Evolutionary conservation across 257 asterid genomes (phyloP), one percentile per base, ranked within the genome.

Genomic region (Echium plantagineum): DNA sequence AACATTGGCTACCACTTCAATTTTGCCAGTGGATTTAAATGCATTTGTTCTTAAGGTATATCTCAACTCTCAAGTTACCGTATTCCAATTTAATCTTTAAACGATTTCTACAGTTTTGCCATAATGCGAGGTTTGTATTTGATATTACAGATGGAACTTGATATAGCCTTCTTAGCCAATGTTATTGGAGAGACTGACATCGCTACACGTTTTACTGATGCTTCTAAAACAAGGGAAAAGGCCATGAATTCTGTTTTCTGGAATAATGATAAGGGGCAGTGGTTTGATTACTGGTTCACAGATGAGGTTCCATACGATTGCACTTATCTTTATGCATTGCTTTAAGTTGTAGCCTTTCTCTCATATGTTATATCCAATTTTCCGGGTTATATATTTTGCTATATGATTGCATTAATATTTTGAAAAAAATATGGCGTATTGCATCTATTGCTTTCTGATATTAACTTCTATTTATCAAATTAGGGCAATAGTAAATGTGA

Each of bases 11-110:
- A 81, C 90, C 22, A 81, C 97, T 28, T 81, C 76, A 60, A 59
- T 93, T 65, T 30, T 93, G 49, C 99, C 96, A 5, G 99, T 89
- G 66, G 99, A 93, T 79, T 75, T 89, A 84, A 93, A 93, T 68
- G 83, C 84, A 24, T 77, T 81, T 74, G 65, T 93, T 73, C 83
- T 93, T 24, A 93, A 93, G 87, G 97, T 83, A 65, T 57, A 18
- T 57, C 52, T 19, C n/a, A n/a, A n/a, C n/a, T 57, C 52, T 19
- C 15, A 32, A 52, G 63, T 28, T 35, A 56, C 65, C 58, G 19
- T 58, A 4, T 2, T 30, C 52, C 38, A 54, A 31, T 42, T 28
- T 46, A 9, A 5, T 38, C n/a, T n/a, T n/a, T n/a, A 20, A 17
- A 18, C 24, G 12, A 59, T 49, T 47, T 30, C 7, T 53, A 42